Evolutionary conservation across 208 protist genomes (phyloP), one percentile per base, ranked within the genome.

Genomic region (Trypanosoma scelopori): DNA sequence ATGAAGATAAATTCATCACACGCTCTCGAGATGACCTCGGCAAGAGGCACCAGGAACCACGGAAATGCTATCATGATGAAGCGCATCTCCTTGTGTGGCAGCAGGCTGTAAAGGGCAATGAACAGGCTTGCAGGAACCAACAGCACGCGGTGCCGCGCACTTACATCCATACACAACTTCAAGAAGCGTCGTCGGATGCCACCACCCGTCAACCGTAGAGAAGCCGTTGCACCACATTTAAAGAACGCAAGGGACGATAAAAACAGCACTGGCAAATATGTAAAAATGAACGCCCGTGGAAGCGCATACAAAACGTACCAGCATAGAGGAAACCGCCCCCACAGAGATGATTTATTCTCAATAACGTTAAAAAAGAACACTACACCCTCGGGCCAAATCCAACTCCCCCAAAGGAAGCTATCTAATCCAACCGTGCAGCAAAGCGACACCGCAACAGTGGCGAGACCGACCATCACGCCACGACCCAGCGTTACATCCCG

Each of bases 31-130:
- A 91, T n/a, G 11, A 74, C 78, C 1, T 71, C 35, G 11, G 92
- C 79, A 3, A 87, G 62, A 0, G 76, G 57, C 5, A 79, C 66
- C 39, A 95, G 87, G n/a, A 97, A 71, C 43, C 92, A 76, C 20
- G 96, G 94, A 11, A 98, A 65, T 0, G 69, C 84, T 51, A 94
- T 84, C 41, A 98, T 78, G n/a, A 98, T 80, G 64, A 98, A 98
- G 45, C 96, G 79, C n/a, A 98, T 57, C 73, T 98, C 93, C 77
- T 98, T 97, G 80, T 97, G 93, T 18, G 92, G 92, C 37, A 98
- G 74, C 18, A 89, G 61, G 30, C 82, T 92, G 66, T 98, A 98
- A 1, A 95, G 25, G 1, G 42, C 59, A 13, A 98, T 58, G 52
- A 94, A 97, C 13, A 67, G 12, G n/a, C 85, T 7, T 5, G 73